phyloP scores from a whole-genome alignment of 148 eudicot genomes.

The Rhododendron griersonianum region DNA sequence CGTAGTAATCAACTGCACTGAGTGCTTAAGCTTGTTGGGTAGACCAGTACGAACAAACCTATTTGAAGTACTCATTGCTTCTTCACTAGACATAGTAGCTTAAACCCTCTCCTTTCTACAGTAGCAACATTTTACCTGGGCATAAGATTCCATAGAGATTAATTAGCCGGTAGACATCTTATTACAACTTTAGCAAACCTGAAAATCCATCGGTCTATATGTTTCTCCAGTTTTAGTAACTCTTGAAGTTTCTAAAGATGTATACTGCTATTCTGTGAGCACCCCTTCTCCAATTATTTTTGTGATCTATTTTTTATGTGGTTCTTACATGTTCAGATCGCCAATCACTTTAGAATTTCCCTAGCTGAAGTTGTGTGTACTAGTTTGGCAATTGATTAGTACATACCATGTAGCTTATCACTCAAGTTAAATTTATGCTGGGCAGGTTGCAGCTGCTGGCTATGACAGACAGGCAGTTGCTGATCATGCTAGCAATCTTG shows the following conservation, averaged over 20 bases:
- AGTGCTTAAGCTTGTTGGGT: not conserved
- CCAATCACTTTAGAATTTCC: not conserved
- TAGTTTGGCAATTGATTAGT: not conserved
- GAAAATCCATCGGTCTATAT: not conserved
- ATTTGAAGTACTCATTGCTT: not conserved
- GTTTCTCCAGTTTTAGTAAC: not conserved
- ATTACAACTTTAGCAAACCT: not conserved
- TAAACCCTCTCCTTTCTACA: not conserved
- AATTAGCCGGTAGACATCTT: not conserved
- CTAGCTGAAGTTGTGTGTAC: not conserved
- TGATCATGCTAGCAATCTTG: constrained; percentile 93
- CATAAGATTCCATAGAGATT: not conserved
- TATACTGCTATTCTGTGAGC: not conserved
- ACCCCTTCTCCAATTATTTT: not conserved
- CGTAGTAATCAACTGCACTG: not conserved
- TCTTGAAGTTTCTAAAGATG: not conserved
- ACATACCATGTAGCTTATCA: not conserved
- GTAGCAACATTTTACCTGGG: not conserved
- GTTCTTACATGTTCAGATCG: not conserved
- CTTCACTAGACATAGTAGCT: not conserved
- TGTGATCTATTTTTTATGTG: not conserved
- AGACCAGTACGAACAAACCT: not conserved
- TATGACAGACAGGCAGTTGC: constrained; percentile 98
- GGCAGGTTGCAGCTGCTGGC: constrained; percentile 92
- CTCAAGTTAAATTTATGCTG: not conserved